Base-by-base conservation (phyloP, 805 yeast species). In the Ogataea populi-albae region DNA sequence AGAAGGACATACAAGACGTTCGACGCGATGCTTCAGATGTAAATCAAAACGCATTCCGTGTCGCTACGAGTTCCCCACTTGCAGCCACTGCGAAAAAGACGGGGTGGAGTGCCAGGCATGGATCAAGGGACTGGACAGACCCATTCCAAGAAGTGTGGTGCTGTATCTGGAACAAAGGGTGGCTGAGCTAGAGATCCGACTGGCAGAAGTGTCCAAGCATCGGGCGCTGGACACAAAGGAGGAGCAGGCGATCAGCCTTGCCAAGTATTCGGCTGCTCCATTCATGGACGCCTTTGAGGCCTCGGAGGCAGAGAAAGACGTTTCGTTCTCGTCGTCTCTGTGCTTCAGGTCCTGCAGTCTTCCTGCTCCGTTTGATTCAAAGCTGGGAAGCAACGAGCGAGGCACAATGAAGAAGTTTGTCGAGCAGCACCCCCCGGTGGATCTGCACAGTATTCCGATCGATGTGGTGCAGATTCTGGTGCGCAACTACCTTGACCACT, bases 341-440 rank as follows among this genome's bases (percentile, higher is more conserved):
- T 34, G 33, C 19, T 42, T 42, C 17, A 29, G 30, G 16, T 36
- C 46, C 4, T 36, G 39, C 19, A 30, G 18, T 29, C 24, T 42
- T 15, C 46, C 46, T 11, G 22, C 46, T 5, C 46, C 46, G 6
- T 42, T 41, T 29, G 36, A 37, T 26, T 20, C 16, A 2, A 26
- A 30, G 14, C 19, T 41, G 9, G 42, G 37, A 12, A 15, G 16
- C 8, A 14, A n/a, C 7, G 29, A 28, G 15, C n/a, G 26, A 22
- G 39, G 38, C 6, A 30, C 17, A 15, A 24, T 40, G 36, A 42
- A 41, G 26, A 11, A 26, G 12, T 42, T 40, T 26, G 8, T 42
- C n/a, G 36, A 41, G 17, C 15, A 19, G 18, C 29, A 40, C 17
- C 38, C 45, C 3, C 41, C 46, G 3, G 42, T 42, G 14, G 46